Evolutionary conservation across 371 early-diverging fungal genomes (phyloP), one percentile per base, ranked within the genome.

Genomic region (Mortierella sp.): DNA sequence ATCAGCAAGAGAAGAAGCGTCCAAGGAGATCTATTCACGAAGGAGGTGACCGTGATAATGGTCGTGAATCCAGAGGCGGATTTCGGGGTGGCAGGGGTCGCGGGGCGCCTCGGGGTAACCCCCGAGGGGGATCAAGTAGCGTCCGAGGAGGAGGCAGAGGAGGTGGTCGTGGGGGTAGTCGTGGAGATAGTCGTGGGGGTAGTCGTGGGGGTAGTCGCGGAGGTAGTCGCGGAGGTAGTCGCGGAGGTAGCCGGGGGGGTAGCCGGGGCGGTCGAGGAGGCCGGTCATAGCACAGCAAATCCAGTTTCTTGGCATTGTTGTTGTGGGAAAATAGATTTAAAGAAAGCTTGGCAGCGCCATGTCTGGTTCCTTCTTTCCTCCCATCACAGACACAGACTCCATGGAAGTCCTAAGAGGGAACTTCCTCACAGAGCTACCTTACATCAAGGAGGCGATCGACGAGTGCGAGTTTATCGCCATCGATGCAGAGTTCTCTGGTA

Each of bases 401-500:
- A 66, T 66, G 67, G 94, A 95, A 71, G 90, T 94, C 16, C 76
- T 86, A n/a, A 78, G 87, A 19, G 83, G 83, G 9, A 90, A 88
- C 63, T 93, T 95, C 69, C 67, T 63, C 27, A 67, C 72, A 39
- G 80, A 83, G 24, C 79, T 93, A 63, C 79, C 81, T 17, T 65
- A 61, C 44, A 81, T 95, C 53, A 64, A 81, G 67, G 81, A 83
- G 39, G 92, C 93, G 43, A 88, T 95, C 48, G 78, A 84, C 7
- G 86, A 84, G 60, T 85, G 89, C 58, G 94, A 92, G 60, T 91
- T 93, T 81, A 82, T 92, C 22, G 87, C 94, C n/a, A 81, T 96
- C 29, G 96, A 96, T 71, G 88, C 92, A 24, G 96, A 96, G 78
- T 83, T 96, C 58, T 90, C 94, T 34, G 95, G 95, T 86, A 79